phyloP scores from a whole-genome alignment of 139 green algal genomes.

The Choricystis sp. region DNA sequence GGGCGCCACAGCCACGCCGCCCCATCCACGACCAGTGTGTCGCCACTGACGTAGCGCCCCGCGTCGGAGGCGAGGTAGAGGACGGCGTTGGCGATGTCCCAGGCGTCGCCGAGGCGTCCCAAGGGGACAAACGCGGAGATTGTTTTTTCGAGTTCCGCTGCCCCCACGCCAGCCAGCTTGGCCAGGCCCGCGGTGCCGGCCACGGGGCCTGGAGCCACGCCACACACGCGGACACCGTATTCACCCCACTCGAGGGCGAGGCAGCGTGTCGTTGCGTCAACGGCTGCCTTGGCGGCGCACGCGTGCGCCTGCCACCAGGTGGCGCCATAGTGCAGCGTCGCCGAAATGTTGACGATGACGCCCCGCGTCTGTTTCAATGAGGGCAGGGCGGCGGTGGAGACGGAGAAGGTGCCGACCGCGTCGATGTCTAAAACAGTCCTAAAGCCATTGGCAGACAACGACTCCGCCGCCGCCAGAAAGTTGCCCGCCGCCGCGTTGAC shows the following conservation, averaged over 20 bases:
- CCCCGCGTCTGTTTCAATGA: constrained; percentile 17
- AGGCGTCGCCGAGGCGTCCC: constrained; percentile 50
- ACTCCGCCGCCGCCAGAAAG: constrained; percentile 58
- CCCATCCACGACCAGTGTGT: constrained; percentile 75
- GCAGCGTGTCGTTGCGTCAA: constrained; percentile 78
- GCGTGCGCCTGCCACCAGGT: constrained; percentile 85
- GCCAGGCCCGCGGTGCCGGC: constrained; percentile 70
- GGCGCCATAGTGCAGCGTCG: constrained; percentile 88
- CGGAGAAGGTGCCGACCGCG: constrained; percentile 72
- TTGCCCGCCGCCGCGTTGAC: constrained; percentile 87
- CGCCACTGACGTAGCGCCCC: constrained; percentile 34
- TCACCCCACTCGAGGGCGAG: constrained; percentile 85
- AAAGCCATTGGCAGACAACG: constrained; percentile 78
- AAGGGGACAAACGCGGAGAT: constrained; percentile 43
- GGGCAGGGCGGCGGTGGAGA: constrained; percentile 41
- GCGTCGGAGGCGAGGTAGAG: constrained; percentile 56
- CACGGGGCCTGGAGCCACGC: constrained; percentile 82
- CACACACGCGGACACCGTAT: constrained; percentile 66
- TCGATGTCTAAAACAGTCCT: constrained; percentile 94
- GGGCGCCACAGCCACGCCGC: constrained; percentile 58
- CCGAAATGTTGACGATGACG: constrained; percentile 85
- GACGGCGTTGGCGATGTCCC: constrained; percentile 75
- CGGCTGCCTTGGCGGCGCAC: constrained; percentile 70
- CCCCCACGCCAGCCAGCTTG: constrained; percentile 60
- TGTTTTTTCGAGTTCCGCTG: constrained; percentile 20